Base-by-base conservation (phyloP, 441 rosid genomes). In the Arabidopsis lyrata region DNA sequence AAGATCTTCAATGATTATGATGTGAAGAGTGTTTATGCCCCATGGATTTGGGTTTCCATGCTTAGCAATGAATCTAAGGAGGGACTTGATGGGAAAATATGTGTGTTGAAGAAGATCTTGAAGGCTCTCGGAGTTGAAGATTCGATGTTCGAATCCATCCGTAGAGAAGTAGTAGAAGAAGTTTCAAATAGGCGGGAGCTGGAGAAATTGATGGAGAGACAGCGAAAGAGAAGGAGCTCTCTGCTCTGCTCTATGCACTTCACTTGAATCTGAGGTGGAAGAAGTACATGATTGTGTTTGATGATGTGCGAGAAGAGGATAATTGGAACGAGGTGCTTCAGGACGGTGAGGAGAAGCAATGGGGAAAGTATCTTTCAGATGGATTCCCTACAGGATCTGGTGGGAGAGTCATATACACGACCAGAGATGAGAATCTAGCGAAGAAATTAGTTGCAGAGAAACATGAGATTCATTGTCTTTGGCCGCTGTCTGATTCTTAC, bases 271-370 rank as follows among this genome's bases (percentile, higher is more conserved):
- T 86, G 50, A 50, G 68, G 76, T 83, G 86, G 7, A 80, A 85
- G 68, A 86, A 76, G 75, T 85, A 85, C 68, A 73, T 86, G 39
- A 79, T 86, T n/a, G 85, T 86, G 53, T 45, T 88, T 3, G 88
- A 86, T 31, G 83, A 83, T 57, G 80, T 72, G 5, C 50, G 68
- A 3, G 74, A 81, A 5, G 39, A 50, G 1, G 82, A 74, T n/a
- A 39, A 56, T 0, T 86, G 81, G 85, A 18, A 65, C 20, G n/a
- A 72, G 18, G 24, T 18, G 8, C 74, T 83, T 1, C 64, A 15
- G 22, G 2, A 63, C 5, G 66, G 16, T 42, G 14, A 36, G 47
- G 72, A 44, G n/a, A 69, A 66, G 44, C 57, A 47, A 34, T 77
- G 54, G 75, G 70, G 59, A 39, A 74, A n/a, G 44, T 27, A 73